A percentile compares a stretch with the other conserved stretches of the same genome.
These are phyloP conservation scores for Kodamaea lidongshanica DNA, from an alignment of 805 yeast species.

Conservation along the genomic window DNA sequence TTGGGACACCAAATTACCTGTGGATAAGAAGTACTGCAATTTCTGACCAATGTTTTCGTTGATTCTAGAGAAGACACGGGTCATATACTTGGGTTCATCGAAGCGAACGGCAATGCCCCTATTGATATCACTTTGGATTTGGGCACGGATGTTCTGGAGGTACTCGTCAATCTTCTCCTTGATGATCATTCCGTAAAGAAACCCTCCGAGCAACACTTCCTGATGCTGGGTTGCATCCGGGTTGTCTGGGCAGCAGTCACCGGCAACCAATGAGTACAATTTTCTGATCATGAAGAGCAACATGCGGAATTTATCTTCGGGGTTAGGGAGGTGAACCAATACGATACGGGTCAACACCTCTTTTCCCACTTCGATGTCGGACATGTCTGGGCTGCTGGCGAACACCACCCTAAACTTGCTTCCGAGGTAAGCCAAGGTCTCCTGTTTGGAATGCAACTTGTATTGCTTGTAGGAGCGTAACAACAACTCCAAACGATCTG, in stretches of 20 bases:
- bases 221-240: slow-evolving; percentile 99
- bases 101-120: slow-evolving; percentile 80
- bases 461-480: slow-evolving; percentile 83
- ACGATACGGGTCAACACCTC: slow-evolving; percentile 80
- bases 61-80: slow-evolving; percentile 67
- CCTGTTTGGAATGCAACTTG: slow-evolving; percentile 70
- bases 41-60: slow-evolving; percentile 95
- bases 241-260: slow-evolving; percentile 94
- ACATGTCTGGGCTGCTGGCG: slow-evolving; percentile 78
- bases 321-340: slow-evolving; percentile 73
- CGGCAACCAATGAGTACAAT: slow-evolving; percentile 89
- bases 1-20: slow-evolving; percentile 95
- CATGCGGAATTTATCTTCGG: slow-evolving; percentile 78
- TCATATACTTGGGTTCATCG: slow-evolving; percentile 75
- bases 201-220: slow-evolving; percentile 91
- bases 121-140: slow-evolving; percentile 71
- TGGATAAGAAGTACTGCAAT: slow-evolving; percentile 87
- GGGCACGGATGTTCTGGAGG: slow-evolving; percentile 62
- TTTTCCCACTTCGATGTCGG: slow-evolving; percentile 87
- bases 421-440: slow-evolving; percentile 91
- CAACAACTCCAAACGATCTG: slow-evolving; percentile 94
- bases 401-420: slow-evolving; percentile 93
- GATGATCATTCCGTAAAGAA: slow-evolving; percentile 91
- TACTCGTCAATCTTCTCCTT: slow-evolving; percentile 96
- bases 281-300: slow-evolving; percentile 92